Base-by-base conservation (phyloP, 164 flowering plant species). In the Akebia trifoliata region DNA sequence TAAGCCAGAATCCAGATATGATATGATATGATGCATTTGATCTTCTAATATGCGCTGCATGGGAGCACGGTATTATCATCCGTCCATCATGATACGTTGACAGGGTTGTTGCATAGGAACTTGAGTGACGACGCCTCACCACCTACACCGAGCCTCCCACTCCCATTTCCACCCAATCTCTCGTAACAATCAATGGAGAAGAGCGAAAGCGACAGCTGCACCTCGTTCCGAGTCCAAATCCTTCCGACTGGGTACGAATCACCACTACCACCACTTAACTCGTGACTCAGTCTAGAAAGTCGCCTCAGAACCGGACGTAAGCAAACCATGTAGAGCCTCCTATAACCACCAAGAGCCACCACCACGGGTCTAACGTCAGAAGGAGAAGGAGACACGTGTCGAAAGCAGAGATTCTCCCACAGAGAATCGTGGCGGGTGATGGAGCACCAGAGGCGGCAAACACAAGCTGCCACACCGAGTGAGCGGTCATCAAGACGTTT, bases 171-270 rank as follows among this genome's bases (percentile, higher is more conserved):
- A 6, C 65, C 72, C 53, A 82, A 69, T 66, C 87, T 66, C 78
- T 90, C 97, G 61, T 90, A 90, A 64, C 71, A 84, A 50, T 90
- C 90, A 4, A 90, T 82, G 28, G 87, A 90, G 65, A 85, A 87
- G 62, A 90, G 55, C 3, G 95, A 90, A 8, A 90, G 75, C 14
- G 84, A 83, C 24, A 90, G 81, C 57, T 84, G 90, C 34, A 83
- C 79, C 66, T 76, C 82, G 59, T 83, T 79, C 46, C 78, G 72
- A 25, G 72, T 76, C 81, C 85, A 72, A 11, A 65, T 76, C 4
- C 74, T 58, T 65, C 62, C 44, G 34, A 54, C 67, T 39, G 40
- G 39, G 50, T 48, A 65, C 54, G 61, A 54, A 40, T 62, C 69
- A 43, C 45, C 30, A 15, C 43, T 34, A 42, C 26, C 20, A 20